Conservation (phyloP, 345 rosid species). For the Xanthoceras sorbifolium region DNA sequence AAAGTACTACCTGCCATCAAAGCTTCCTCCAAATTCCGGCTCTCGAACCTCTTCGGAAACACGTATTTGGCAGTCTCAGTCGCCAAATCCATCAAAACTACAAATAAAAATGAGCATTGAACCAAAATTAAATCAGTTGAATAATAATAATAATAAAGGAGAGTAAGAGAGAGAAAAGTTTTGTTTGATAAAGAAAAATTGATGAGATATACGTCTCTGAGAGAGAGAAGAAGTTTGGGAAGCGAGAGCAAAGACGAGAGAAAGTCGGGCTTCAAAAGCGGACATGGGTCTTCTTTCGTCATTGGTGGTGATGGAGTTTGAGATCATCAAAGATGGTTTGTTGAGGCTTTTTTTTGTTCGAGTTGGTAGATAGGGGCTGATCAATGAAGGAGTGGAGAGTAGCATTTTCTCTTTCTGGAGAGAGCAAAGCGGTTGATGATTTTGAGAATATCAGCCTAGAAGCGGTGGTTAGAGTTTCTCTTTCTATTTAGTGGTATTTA, state of each 20-base stretch:
- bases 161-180: not conserved
- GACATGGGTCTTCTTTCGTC: slow-evolving; percentile 49
- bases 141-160: not conserved
- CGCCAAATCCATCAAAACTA: slow-evolving; percentile 74
- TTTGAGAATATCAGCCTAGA: not conserved
- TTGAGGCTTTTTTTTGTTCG: not conserved
- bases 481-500: too few relatives aligned
- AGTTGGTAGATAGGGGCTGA: slow-evolving; percentile 25
- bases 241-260: slow-evolving; percentile 83
- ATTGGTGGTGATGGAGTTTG: slow-evolving; percentile 35
- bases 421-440: not conserved
- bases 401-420: slow-evolving; percentile 22
- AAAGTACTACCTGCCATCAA: slow-evolving; percentile 66
- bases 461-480: not conserved
- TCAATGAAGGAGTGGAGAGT: slow-evolving; percentile 31
- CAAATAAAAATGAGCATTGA: slow-evolving; percentile 10
- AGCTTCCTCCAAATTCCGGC: slow-evolving; percentile 79
- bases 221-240: slow-evolving; percentile 69
- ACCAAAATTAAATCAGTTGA: not conserved
- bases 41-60: slow-evolving; percentile 71
- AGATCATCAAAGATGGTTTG: slow-evolving; percentile 23
- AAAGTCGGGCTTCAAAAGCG: slow-evolving; percentile 65
- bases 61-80: slow-evolving; percentile 72
- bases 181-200: not conserved
- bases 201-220: slow-evolving; percentile 73